A percentile compares a stretch with the other conserved stretches of the same genome.
These are phyloP conservation scores for Pestalotiopsis sp. DNA, from an alignment of 2,329 filamentous ascomycete species.

Conservation along the genomic window DNA sequence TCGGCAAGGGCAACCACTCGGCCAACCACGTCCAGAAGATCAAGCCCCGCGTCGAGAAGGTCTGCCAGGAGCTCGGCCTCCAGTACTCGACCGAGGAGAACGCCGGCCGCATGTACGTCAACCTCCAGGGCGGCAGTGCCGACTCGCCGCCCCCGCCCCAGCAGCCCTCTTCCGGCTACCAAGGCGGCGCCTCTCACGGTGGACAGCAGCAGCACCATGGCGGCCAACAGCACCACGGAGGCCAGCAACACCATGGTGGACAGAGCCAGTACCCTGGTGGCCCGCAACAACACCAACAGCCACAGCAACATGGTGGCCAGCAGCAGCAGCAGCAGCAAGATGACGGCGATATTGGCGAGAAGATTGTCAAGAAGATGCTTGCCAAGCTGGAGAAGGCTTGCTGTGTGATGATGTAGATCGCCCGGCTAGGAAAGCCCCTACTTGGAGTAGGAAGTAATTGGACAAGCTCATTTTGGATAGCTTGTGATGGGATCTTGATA, in stretches of 20 bases:
- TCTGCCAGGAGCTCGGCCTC: constrained; percentile 82
- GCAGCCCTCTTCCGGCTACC: constrained; percentile 26
- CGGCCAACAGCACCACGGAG: constrained; percentile 40
- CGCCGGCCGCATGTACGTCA: constrained; percentile 84
- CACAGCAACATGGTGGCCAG: constrained; percentile 43
- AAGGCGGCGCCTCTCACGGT: constrained; percentile 37
- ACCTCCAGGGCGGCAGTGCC: constrained; percentile 75
- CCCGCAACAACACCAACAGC: constrained; percentile 46
- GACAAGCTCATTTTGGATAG: background rate
- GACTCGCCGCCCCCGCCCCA: constrained; percentile 50
- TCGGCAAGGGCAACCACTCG: constrained; percentile 93
- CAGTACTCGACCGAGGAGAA: constrained; percentile 85
- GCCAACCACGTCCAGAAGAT: constrained; percentile 84
- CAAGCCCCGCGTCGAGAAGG: constrained; percentile 88
- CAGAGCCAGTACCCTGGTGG: constrained; percentile 17
- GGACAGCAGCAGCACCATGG: constrained; percentile 36
- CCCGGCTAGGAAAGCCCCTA: background rate
- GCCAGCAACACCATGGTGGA: constrained; percentile 44
- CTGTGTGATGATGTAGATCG: constrained; percentile 74
- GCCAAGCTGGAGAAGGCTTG: constrained; percentile 65
- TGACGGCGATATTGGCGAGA: constrained; percentile 61
- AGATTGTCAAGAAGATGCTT: constrained; percentile 61
- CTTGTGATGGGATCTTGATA: no score
- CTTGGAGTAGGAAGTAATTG: background rate
- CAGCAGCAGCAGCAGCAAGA: constrained; percentile 50